Base-by-base conservation (phyloP, 2,329 filamentous ascomycete species). In the Shiraia bambusicola region DNA sequence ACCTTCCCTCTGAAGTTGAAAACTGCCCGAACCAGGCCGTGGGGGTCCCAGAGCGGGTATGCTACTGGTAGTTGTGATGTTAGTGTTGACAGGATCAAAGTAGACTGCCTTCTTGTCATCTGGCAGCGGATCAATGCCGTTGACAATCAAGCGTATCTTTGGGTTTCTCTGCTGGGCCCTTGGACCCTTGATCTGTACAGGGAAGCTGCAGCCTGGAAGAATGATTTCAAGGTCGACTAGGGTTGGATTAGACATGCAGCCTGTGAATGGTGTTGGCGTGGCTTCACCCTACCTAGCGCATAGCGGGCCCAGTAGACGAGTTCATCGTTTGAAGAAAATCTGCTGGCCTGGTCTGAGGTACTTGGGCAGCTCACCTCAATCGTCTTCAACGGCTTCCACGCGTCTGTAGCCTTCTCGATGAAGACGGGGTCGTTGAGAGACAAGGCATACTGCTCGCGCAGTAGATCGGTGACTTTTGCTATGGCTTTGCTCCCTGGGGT, bases 381-480 rank as follows among this genome's bases (percentile, higher is more conserved):
- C n/a, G 53, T 58, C n/a, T 60, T 52, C 14, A 67, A 51, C 30
- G 58, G 51, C 37, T 49, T 61, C 56, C 56, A 60, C 4, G 49
- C 40, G 34, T 61, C 53, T 37, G 44, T 75, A 8, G 78, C 75
- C 47, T 70, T 76, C 2, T 76, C 72, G 16, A 91, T 77, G 6
- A 77, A 75, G 34, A 94, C 73, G 6, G 51, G 50, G 17, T 67
- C 64, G 12, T 61, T 12, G 3, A 93, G 73, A 47, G 85, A 84
- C 54, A 95, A 79, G 1, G 81, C 81, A 52, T 86, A 86, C 6
- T 81, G 78, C 26, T 87, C 84, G 49, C 87, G 84, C 39, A 94
- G 81, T 5, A 81, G 76, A 49, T 87, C 84, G 15, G 87, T 70
- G 84, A 72, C 88, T 81, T 74, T 91, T 16, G 63, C 66, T 33